These are phyloP conservation scores for Epichloe uncinata DNA, from an alignment of 2,329 filamentous ascomycete genomes.

Conservation along the genomic window DNA sequence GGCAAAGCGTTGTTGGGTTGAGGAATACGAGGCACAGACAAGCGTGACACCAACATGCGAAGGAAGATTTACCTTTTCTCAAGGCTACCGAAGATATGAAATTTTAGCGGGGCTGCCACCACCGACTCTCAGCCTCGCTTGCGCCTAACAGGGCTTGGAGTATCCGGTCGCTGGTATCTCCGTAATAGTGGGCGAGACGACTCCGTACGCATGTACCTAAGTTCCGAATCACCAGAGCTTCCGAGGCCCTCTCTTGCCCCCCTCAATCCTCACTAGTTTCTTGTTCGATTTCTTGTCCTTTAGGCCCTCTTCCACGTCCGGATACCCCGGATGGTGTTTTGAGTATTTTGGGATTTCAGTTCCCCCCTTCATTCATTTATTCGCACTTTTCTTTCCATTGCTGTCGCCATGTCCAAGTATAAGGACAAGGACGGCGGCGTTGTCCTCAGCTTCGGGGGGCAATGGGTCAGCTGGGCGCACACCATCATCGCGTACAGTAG, in stretches of 20 bases:
- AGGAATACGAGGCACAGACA: neutral
- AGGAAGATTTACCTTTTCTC: too few species aligned
- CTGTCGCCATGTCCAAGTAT: constrained; percentile 31
- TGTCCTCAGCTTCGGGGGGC: constrained; percentile 57
- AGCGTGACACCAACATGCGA: constrained; percentile 36
- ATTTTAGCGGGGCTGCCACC: constrained; percentile 13
- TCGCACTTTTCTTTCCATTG: constrained; percentile 10
- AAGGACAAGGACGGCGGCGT: constrained; percentile 53
- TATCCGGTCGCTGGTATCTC: neutral
- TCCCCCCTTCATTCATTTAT: constrained; percentile 3
- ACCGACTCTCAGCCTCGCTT: constrained; percentile 1
- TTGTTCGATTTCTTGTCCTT: constrained; percentile 2
- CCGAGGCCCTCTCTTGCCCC: constrained; percentile 6
- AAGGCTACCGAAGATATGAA: constrained; percentile 5
- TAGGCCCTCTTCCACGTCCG: constrained; percentile 9
- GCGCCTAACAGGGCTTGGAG: neutral
- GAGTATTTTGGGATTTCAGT: constrained; percentile 3
- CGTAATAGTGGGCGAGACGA: neutral
- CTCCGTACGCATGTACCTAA: too few species aligned
- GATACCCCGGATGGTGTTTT: constrained; percentile 20
- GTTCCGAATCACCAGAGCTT: neutral
- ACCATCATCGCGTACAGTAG: constrained; percentile 70
- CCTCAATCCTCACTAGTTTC: neutral
- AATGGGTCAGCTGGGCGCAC: constrained; percentile 84
- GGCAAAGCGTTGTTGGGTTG: neutral